These are phyloP conservation scores for Fusarium sp. DNA, from an alignment of 2,329 filamentous ascomycete genomes.

Conservation along the genomic window DNA sequence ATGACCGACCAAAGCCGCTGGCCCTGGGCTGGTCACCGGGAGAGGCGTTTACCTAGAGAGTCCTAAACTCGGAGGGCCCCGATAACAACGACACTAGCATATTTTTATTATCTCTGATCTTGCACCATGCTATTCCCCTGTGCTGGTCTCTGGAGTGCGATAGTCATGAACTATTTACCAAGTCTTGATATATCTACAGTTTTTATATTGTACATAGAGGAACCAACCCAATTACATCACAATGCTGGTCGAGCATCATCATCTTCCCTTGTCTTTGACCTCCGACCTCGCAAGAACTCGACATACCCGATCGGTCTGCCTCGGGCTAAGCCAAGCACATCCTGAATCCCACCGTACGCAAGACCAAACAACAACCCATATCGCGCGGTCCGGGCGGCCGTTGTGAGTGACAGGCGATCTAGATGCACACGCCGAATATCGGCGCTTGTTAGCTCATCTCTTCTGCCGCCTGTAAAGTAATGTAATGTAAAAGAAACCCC, in stretches of 20 bases:
- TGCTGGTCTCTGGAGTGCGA: conserved; percentile 5
- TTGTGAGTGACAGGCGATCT: conserved; percentile 85
- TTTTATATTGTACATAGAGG: not conserved
- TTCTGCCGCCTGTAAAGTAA: not conserved
- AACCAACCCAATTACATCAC: not conserved
- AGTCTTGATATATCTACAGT: conserved; percentile 11
- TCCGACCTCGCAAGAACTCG: conserved; percentile 69
- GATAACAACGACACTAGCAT: conserved; percentile 24
- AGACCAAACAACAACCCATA: conserved; percentile 83
- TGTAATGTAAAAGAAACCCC: not conserved
- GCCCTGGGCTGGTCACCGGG: conserved; percentile 21
- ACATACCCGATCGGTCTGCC: conserved; percentile 82
- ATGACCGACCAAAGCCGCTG: conserved; percentile 40
- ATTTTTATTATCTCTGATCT: conserved; percentile 17
- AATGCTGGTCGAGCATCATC: conserved; percentile 28
- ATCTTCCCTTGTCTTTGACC: conserved; percentile 15
- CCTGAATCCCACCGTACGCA: conserved; percentile 83
- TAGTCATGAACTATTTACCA: not conserved
- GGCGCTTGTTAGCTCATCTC: conserved; percentile 44
- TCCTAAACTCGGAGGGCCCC: conserved; percentile 22
- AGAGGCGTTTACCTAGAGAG: conserved; percentile 39
- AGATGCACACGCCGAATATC: conserved; percentile 46
- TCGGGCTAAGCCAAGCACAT: conserved; percentile 74
- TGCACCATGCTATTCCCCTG: not conserved
- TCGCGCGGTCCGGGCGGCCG: conserved; percentile 81